Evolutionary conservation across 1,284 basidiomycete genomes (phyloP).

Genomic region (Inonotus hispidus): DNA sequence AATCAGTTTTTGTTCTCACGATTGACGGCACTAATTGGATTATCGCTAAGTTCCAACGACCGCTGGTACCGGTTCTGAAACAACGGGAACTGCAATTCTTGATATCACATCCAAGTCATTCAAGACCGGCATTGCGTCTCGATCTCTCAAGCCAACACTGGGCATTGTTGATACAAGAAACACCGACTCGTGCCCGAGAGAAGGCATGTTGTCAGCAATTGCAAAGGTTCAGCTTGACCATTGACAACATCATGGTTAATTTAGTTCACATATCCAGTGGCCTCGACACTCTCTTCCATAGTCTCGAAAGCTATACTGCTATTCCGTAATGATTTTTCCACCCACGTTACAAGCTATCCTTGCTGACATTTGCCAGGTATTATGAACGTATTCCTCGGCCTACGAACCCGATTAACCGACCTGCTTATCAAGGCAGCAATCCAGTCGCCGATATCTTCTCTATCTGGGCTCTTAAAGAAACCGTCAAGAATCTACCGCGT

Average conservation of each 20-base stretch:
- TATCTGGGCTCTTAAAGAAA: slow-evolving; percentile 88
- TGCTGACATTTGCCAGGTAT: slow-evolving; percentile 48
- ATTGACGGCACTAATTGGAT: not conserved
- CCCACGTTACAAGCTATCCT: not conserved
- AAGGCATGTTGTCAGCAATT: not conserved
- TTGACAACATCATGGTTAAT: not conserved
- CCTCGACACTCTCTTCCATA: slow-evolving; percentile 92
- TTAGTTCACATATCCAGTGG: slow-evolving; percentile 90
- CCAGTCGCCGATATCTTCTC: slow-evolving; percentile 97
- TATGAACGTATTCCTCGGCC: slow-evolving; percentile 87
- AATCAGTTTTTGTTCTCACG: slow-evolving; percentile 19
- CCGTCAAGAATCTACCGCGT: slow-evolving; percentile 86
- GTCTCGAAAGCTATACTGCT: slow-evolving; percentile 89
- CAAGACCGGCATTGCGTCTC: slow-evolving; percentile 94
- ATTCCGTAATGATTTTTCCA: slow-evolving; percentile 56
- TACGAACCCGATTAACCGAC: slow-evolving; percentile 82
- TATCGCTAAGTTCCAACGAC: slow-evolving; percentile 75
- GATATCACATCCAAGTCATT: slow-evolving; percentile 88
- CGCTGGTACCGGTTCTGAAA: slow-evolving; percentile 96
- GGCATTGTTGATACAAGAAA: slow-evolving; percentile 86
- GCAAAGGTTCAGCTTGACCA: not conserved
- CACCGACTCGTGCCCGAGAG: slow-evolving; percentile 73
- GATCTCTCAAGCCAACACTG: slow-evolving; percentile 85
- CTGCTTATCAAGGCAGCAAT: slow-evolving; percentile 95
- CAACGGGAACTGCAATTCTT: slow-evolving; percentile 95